Base-by-base conservation (phyloP, 106 monocot genomes). In the Dendrobium huoshanense region DNA sequence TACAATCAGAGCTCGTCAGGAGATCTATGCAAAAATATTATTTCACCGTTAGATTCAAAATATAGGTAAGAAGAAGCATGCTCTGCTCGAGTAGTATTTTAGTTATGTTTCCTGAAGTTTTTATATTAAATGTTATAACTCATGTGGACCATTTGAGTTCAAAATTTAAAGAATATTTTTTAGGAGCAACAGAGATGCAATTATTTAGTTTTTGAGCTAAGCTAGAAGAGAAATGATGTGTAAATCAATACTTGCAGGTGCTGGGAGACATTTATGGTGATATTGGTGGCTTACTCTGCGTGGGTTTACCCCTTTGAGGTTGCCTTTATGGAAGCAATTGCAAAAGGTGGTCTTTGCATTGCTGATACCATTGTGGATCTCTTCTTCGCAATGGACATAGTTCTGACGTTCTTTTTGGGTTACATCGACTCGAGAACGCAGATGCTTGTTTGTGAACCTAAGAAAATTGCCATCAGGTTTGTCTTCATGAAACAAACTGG, bases 271-370 rank as follows among this genome's bases (percentile, higher is more conserved):
- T 90, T 91, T n/a, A 94, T 95, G 92, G 92, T 98, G 83, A 55
- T 88, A 40, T 75, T 98, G 42, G 94, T 98, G 24, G 85, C 80
- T 33, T 98, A 98, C 83, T 92, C 91, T 11, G 94, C 98, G 67
- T 98, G 92, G 98, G 87, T 95, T 5, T 98, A 92, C 79, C 98
- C 98, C 2, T 98, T 98, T 78, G 91, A 98, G 84, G 86, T 89
- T 41, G 98, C 94, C 9, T 98, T 95, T 84, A 74, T 98, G 88
- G 84, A 85, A 56, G 77, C 82, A 7, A 33, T 88, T 13, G 82
- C 89, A 6, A 90, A 79, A 43, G 90, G 90, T 41, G 90, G 89
- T 16, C 92, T 95, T 27, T 86, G 70, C 82, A 61, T 92, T 29
- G 80, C 85, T 18, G 92, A 99, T 77, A 91, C 77, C 58, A 77